phyloP scores from a whole-genome alignment of 768 basidiomycete species.

The Myochromella boudieri region DNA sequence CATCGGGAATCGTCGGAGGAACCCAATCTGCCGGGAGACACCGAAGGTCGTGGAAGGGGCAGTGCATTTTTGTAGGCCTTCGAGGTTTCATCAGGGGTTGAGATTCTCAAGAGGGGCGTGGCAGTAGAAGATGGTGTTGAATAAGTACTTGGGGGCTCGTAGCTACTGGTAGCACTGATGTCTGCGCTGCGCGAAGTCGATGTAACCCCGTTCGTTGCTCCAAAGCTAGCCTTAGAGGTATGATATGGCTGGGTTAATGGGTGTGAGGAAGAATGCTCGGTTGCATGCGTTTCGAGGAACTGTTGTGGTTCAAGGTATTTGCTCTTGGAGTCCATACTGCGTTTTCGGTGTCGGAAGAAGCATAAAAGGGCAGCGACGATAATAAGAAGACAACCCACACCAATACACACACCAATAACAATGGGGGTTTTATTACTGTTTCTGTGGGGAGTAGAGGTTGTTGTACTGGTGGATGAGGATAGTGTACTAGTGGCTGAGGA shows the following conservation, averaged over 20 bases:
- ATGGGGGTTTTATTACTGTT: conserved; percentile 18
- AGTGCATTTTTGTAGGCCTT: no score
- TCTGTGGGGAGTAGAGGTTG: conserved; percentile 13
- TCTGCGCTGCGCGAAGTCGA: neutral
- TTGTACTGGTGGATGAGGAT: no score
- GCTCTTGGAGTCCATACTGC: neutral
- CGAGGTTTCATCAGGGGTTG: no score
- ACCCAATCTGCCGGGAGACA: no score
- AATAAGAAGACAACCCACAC: conserved; percentile 27
- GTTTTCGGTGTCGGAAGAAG: conserved; percentile 14
- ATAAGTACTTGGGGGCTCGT: neutral
- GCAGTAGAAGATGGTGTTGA: neutral
- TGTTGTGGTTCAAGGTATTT: conserved; percentile 1
- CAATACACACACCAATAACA: conserved; percentile 31
- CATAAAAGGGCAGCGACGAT: conserved; percentile 18
- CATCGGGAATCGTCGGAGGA: neutral
- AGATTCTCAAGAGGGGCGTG: no score
- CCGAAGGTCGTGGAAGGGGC: no score
- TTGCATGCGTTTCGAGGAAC: neutral
- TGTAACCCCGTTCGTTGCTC: neutral
- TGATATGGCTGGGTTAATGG: neutral
- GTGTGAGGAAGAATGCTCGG: neutral
- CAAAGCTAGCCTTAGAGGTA: neutral
- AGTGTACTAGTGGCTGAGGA: no score
- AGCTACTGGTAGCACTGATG: neutral